Conservation (phyloP, 768 basidiomycete genomes). For the Lentinus tigrinus region DNA sequence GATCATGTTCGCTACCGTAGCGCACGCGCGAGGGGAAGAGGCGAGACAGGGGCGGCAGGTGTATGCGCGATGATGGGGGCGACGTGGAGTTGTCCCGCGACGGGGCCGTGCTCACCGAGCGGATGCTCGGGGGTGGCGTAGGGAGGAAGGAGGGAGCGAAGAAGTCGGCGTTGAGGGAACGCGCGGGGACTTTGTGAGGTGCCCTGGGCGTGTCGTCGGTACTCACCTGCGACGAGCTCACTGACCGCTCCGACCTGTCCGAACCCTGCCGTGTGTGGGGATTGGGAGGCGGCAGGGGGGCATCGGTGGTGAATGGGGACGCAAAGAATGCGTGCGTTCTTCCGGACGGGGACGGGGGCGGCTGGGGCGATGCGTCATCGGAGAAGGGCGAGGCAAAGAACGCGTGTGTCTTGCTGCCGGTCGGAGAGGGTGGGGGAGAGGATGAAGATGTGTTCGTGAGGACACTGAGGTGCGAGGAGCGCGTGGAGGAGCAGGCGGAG, state of each 20-base stretch:
- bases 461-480: conserved; percentile 27
- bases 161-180: conserved; percentile 28
- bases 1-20: conserved; percentile 29
- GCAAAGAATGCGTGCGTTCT: conserved; percentile 25
- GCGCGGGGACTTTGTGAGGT: conserved; percentile 16
- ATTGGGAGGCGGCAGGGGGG: conserved; percentile 39
- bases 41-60: conserved; percentile 29
- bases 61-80: conserved; percentile 22
- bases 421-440: conserved; percentile 26
- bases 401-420: conserved; percentile 31
- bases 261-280: conserved; percentile 11
- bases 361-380: conserved; percentile 49
- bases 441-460: conserved; percentile 23
- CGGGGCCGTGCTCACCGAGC: conserved; percentile 20
- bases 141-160: conserved; percentile 22
- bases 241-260: conserved; percentile 12
- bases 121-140: conserved; percentile 24
- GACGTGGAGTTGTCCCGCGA: conserved; percentile 25
- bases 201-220: conserved; percentile 23
- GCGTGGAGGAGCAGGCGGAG: conserved; percentile 21
- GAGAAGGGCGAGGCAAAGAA: conserved; percentile 41
- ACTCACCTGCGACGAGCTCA: conserved; percentile 13
- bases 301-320: conserved; percentile 50
- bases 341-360: conserved; percentile 26
- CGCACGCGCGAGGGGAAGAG: conserved; percentile 41